Percentiles rank a stretch among this genome's conserved stretches.
phyloP scores from a whole-genome alignment of 176 grass and related monocot genomes.

The Alloteropsis semialata region DNA sequence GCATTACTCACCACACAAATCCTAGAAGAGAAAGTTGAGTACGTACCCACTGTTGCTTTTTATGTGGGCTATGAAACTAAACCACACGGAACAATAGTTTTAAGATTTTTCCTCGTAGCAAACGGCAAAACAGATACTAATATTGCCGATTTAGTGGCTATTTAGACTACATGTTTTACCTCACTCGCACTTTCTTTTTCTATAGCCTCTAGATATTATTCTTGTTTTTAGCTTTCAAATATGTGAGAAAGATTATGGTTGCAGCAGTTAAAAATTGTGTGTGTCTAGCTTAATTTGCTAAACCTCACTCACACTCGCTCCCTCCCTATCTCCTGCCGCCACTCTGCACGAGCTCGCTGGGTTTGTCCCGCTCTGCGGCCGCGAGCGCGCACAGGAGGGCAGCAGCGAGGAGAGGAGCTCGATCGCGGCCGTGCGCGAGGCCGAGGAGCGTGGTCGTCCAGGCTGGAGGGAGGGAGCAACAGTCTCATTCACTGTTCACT shows the following conservation, averaged over 20 bases:
- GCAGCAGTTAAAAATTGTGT: background rate
- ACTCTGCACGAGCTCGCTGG: constrained; percentile 1
- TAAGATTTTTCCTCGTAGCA: no score
- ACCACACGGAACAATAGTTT: background rate
- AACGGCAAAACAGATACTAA: no score
- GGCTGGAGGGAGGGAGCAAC: no score
- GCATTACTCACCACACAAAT: background rate
- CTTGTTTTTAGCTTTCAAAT: background rate
- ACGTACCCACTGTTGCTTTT: background rate
- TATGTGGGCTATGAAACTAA: background rate
- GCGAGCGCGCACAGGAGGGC: background rate
- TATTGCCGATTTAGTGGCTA: no score
- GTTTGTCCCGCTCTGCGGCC: background rate
- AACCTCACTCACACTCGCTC: no score
- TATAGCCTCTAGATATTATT: background rate
- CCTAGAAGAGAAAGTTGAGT: background rate
- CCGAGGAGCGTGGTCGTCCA: background rate
- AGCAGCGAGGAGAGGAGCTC: background rate
- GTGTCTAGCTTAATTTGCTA: background rate
- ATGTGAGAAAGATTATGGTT: background rate
- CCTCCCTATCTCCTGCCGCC: no score
- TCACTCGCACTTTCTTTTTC: no score
- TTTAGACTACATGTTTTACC: no score
- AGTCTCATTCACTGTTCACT: no score
- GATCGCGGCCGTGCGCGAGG: constrained; percentile 5